Percentiles rank a stretch among this genome's conserved stretches.
Evolutionary conservation across 495 filamentous ascomycete genomes (phyloP).

Genomic region (Penicillium cinerascens): DNA sequence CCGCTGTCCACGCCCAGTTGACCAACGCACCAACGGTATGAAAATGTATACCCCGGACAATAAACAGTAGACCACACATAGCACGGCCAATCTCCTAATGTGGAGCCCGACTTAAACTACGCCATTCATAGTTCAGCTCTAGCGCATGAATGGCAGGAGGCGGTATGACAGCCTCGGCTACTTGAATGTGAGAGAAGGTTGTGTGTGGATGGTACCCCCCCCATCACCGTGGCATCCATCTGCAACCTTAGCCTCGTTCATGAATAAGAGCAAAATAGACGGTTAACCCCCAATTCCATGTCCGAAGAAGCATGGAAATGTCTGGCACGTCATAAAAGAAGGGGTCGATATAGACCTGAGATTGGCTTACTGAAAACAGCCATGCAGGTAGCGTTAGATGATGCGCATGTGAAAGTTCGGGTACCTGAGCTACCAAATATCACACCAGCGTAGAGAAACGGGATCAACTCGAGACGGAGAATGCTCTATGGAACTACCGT

Average conservation of each 20-base stretch:
- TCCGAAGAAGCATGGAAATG: neutral
- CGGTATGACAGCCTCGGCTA: neutral
- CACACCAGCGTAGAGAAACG: neutral
- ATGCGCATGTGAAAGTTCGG: constrained; percentile 7
- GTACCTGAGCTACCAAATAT: neutral
- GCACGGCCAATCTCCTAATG: neutral
- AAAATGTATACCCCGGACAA: neutral
- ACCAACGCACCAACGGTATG: neutral
- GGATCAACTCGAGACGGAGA: neutral
- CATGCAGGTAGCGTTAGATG: neutral
- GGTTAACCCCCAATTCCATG: neutral
- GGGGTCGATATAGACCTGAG: neutral
- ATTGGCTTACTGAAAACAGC: neutral
- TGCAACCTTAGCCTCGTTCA: neutral
- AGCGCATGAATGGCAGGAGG: neutral
- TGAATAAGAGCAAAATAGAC: neutral
- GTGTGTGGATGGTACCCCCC: neutral
- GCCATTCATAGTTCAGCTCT: neutral
- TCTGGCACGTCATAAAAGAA: neutral
- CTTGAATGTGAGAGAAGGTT: neutral
- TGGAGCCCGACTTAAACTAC: neutral
- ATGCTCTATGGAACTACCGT: neutral
- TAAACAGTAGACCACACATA: neutral
- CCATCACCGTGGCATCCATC: neutral
- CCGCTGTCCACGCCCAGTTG: neutral